phyloP scores from a whole-genome alignment of 176 grass and related monocot genomes.

The Tuctoria greenei region DNA sequence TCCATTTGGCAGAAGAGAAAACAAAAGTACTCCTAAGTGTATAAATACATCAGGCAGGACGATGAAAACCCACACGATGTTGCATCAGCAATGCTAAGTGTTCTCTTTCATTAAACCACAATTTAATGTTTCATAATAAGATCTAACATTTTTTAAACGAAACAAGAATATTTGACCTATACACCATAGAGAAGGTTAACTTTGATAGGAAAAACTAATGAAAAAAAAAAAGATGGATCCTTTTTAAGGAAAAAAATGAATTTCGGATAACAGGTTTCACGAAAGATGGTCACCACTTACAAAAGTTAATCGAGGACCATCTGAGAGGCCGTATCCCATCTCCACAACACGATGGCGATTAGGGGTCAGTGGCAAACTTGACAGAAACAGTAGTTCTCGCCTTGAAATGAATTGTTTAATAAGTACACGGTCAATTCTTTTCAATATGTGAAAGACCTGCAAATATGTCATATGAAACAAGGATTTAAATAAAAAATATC shows the following conservation, averaged over 20 bases:
- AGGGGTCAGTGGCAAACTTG: constrained; percentile 77
- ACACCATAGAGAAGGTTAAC: constrained; percentile 22
- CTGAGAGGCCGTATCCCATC: constrained; percentile 58
- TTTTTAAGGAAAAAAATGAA: not conserved
- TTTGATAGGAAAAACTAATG: constrained; percentile 21
- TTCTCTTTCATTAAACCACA: not conserved
- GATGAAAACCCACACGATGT: not conserved
- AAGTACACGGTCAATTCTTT: constrained; percentile 68
- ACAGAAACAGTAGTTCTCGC: constrained; percentile 66
- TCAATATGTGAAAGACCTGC: constrained; percentile 75
- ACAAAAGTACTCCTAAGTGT: not conserved
- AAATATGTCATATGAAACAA: constrained; percentile 40
- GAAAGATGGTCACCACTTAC: constrained; percentile 46
- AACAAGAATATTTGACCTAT: not conserved
- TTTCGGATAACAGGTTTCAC: not conserved
- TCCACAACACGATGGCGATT: constrained; percentile 79
- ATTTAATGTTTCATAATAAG: constrained; percentile 27
- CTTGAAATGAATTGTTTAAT: constrained; percentile 64
- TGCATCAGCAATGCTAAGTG: not conserved
- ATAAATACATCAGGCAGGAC: constrained; percentile 3
- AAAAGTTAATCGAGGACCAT: constrained; percentile 75
- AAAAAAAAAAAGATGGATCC: not conserved
- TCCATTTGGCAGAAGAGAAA: constrained; percentile 15
- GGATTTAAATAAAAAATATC: not conserved
- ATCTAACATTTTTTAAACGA: not conserved